Conservation (phyloP, 1,284 basidiomycete species). For the Pisolithus thermaeus region DNA sequence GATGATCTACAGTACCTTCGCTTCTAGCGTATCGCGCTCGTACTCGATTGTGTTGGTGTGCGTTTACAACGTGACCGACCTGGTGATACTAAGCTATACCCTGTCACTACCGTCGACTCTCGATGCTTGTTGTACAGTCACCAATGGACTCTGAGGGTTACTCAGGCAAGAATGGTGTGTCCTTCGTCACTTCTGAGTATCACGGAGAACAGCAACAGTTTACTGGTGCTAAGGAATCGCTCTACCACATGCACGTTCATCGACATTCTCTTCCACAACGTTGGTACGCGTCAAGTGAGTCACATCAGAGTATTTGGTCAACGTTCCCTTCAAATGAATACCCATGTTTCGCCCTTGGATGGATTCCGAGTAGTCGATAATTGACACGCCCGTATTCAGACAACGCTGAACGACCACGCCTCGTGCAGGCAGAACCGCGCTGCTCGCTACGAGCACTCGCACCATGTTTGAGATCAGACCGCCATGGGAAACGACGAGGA, state of each 20-base stretch:
- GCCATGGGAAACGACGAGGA: constrained; percentile 64
- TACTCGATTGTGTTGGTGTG: too few relatives aligned
- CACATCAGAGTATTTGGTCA: constrained; percentile 51
- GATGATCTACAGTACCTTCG: too few relatives aligned
- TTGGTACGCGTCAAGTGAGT: constrained; percentile 41
- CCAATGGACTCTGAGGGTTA: too few relatives aligned
- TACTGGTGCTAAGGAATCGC: not conserved
- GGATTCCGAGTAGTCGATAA: constrained; percentile 38
- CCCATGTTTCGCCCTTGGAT: constrained; percentile 31
- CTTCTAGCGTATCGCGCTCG: too few relatives aligned
- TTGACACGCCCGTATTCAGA: constrained; percentile 51
- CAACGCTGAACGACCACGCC: constrained; percentile 42
- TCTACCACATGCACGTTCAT: constrained; percentile 30
- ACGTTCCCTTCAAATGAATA: constrained; percentile 26
- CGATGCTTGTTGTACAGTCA: too few relatives aligned
- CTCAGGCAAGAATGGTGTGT: too few relatives aligned
- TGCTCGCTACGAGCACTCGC: constrained; percentile 37
- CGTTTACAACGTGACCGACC: too few relatives aligned
- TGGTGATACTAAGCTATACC: too few relatives aligned
- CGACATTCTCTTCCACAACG: constrained; percentile 44
- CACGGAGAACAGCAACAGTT: not conserved
- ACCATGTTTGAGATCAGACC: constrained; percentile 54
- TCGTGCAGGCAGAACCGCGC: constrained; percentile 32
- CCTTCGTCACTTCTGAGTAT: too few relatives aligned
- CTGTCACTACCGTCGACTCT: too few relatives aligned